These are phyloP conservation scores for Aureobasidium sp. DNA, from an alignment of 2,329 filamentous ascomycete species.

Conservation along the genomic window DNA sequence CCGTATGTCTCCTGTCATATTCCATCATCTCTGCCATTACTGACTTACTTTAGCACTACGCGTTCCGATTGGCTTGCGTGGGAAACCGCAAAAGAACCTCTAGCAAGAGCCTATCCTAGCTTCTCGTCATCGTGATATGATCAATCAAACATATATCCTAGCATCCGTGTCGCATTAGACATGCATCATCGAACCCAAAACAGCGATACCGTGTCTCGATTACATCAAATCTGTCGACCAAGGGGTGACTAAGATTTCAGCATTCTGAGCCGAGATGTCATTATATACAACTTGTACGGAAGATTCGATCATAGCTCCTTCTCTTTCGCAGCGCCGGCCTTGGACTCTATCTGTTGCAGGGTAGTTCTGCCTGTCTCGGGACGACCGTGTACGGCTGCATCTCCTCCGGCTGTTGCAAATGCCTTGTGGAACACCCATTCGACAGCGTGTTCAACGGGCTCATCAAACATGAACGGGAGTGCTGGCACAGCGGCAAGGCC, in stretches of 20 bases:
- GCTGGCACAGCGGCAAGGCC: slow-evolving; percentile 65
- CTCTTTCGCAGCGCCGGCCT: slow-evolving; percentile 26
- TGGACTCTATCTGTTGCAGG: slow-evolving; percentile 30
- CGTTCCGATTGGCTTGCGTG: slow-evolving; percentile 96
- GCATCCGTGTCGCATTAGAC: too few relatives aligned
- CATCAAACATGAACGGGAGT: slow-evolving; percentile 76
- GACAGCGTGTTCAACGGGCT: slow-evolving; percentile 85
- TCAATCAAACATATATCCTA: neutral
- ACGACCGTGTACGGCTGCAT: slow-evolving; percentile 45
- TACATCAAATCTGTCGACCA: neutral
- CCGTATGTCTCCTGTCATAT: slow-evolving; percentile 54
- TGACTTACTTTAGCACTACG: slow-evolving; percentile 60
- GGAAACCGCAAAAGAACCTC: slow-evolving; percentile 67
- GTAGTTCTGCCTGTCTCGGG: slow-evolving; percentile 35
- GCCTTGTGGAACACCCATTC: slow-evolving; percentile 84
- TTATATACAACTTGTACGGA: neutral
- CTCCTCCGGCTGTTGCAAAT: slow-evolving; percentile 66
- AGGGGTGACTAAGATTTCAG: neutral
- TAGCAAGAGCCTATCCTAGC: slow-evolving; percentile 51
- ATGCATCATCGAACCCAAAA: too few relatives aligned
- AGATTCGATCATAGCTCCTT: slow-evolving; percentile 32
- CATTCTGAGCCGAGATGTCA: neutral
- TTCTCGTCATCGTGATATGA: slow-evolving; percentile 6
- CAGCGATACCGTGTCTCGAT: neutral
- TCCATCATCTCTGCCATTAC: slow-evolving; percentile 10